These are phyloP conservation scores for Penicillium sp. DNA, from an alignment of 2,329 filamentous ascomycete species.

Conservation along the genomic window DNA sequence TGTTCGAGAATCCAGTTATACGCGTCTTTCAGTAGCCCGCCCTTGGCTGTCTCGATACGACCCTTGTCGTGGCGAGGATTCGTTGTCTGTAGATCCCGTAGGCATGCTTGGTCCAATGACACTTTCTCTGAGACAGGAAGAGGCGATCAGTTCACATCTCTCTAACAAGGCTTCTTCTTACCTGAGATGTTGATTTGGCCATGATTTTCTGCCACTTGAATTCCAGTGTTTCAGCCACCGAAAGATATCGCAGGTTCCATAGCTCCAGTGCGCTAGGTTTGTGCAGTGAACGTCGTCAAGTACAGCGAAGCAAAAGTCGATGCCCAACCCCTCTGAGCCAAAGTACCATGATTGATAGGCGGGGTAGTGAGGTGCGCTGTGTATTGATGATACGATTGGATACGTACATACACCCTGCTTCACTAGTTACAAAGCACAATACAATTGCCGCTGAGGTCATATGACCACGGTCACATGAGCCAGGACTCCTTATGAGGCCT, in stretches of 20 bases:
- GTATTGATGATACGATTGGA: no score
- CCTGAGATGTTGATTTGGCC: not conserved
- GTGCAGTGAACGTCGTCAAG: no score
- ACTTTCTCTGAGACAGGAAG: not conserved
- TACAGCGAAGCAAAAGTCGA: no score
- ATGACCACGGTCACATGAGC: no score
- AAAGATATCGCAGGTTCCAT: not conserved
- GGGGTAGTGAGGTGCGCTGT: no score
- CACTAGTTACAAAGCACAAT: no score
- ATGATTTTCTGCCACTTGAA: not conserved
- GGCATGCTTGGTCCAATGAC: not conserved
- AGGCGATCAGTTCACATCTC: not conserved
- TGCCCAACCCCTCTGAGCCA: no score
- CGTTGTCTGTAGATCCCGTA: conserved; percentile 4
- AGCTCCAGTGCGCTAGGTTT: no score
- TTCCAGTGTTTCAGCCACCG: not conserved
- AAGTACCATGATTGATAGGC: no score
- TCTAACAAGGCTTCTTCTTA: not conserved
- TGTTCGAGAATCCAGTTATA: not conserved
- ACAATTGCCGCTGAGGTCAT: no score
- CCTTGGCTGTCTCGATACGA: not conserved
- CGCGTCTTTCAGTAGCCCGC: not conserved
- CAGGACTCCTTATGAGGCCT: no score
- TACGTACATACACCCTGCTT: no score
- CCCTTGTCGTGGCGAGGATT: conserved; percentile 9